Evolutionary conservation across 805 yeast genomes (phyloP).

Genomic region (Jamesozyma hellenica): DNA sequence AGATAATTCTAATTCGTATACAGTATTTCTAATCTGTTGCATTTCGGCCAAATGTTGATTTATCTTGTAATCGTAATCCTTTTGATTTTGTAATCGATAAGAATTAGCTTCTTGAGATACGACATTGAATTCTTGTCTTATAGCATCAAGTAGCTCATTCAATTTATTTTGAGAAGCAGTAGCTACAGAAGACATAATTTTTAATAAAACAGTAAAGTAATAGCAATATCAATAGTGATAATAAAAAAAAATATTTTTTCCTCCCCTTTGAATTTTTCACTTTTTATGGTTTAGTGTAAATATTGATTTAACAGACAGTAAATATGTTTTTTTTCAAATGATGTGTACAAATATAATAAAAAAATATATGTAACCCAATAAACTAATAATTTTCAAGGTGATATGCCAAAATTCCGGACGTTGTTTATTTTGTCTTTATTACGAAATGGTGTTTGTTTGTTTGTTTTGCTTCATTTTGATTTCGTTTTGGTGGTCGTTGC

Average conservation of each 20-base stretch:
- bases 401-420: no score
- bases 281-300: no score
- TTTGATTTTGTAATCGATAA: constrained; percentile 73
- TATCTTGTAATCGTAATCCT: constrained; percentile 82
- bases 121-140: constrained; percentile 81
- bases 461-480: no score
- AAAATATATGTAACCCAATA: no score
- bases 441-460: no score
- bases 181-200: constrained; percentile 14
- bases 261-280: not conserved
- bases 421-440: no score
- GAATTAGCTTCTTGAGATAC: constrained; percentile 77
- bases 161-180: constrained; percentile 32
- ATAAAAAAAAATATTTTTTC: not conserved
- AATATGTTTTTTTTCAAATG: no score
- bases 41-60: constrained; percentile 88
- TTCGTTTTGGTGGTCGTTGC: no score
- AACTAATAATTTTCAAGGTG: no score
- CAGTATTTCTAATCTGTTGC: constrained; percentile 88
- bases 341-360: no score
- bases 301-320: no score
- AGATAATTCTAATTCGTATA: constrained; percentile 85
- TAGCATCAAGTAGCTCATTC: constrained; percentile 80
- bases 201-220: no score
- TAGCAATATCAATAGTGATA: not conserved